These are phyloP conservation scores for Neurospora sp. DNA, from an alignment of 2,329 filamentous ascomycete genomes.

Conservation along the genomic window DNA sequence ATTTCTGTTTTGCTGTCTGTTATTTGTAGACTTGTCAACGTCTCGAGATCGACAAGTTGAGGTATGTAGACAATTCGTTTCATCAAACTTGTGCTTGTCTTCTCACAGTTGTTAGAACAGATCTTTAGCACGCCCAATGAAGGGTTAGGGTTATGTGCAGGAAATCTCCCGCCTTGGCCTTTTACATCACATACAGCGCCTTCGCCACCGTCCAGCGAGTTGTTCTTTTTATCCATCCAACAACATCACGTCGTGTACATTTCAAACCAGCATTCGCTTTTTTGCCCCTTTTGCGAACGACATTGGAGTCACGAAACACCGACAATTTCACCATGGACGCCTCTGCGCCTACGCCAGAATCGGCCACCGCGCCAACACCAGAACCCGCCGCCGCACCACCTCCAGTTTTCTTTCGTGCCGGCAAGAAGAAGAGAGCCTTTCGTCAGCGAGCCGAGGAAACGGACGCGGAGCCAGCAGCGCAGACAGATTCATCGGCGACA, in stretches of 20 bases:
- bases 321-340: background rate
- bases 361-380: constrained; percentile 1
- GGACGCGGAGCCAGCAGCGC: constrained; percentile 9
- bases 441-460: constrained; percentile 36
- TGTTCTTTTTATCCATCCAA: background rate
- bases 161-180: background rate
- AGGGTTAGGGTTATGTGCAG: background rate
- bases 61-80: background rate
- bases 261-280: background rate
- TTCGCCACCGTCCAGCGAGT: background rate
- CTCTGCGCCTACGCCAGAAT: background rate
- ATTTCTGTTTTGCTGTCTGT: no score
- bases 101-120: background rate
- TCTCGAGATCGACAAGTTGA: background rate
- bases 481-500: background rate
- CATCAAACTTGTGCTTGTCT: background rate
- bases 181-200: background rate
- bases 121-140: background rate
- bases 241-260: background rate
- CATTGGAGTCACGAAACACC: background rate
- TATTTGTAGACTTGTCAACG: no score
- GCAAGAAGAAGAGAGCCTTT: constrained; percentile 51
- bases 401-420: constrained; percentile 41
- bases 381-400: constrained; percentile 16
- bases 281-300: background rate